Base-by-base conservation (phyloP, 2,329 filamentous ascomycete genomes). In the Pseudocercospora crystallina region DNA sequence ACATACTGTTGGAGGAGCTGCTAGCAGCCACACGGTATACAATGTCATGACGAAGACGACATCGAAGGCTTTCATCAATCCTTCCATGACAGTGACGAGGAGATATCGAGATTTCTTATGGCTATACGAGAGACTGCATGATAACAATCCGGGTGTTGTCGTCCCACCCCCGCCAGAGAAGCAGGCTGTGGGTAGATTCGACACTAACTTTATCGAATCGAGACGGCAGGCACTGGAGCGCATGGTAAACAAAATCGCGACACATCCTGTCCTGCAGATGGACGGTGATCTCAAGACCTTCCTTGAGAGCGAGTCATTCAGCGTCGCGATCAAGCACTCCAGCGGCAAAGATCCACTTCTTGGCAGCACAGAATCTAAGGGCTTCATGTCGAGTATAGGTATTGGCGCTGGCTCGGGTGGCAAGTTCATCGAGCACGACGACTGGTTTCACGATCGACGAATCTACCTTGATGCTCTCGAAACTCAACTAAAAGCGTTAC, bases 391-490 rank as follows among this genome's bases (percentile, higher is more conserved):
- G 29, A 89, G 90, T 63, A 89, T 61, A 29, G 89, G 90, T 15
- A 80, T 94, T 56, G 88, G 80, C 57, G 87, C 80, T 56, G 88
- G 91, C 29, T 85, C 80, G 63, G 73, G 73, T 31, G 79, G 79
- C 53, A 99, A 99, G 71, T 99, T 99, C 73, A 84, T 99, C 34
- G 94, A 99, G 72, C 94, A 97, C 67, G 94, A 99, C 69, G 94
- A 99, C 73, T 99, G 92, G 94, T 99, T 99, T 74, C 92, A 99
- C 63, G 94, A 99, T 61, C 90, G 94, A 55, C 89, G 86, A 64
- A 83, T 97, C 48, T 99, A 99, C 66, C 81, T 99, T 9, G 94
- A 99, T 69, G 91, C 91, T 4, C 80, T 97, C 33, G 91, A 97
- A 67, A 90, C 84, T 62, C 92, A 97, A 69, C 80, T 66, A 54